phyloP scores from a whole-genome alignment of 192 early-diverging fungal genomes.

The Entomortierella lignicola region DNA sequence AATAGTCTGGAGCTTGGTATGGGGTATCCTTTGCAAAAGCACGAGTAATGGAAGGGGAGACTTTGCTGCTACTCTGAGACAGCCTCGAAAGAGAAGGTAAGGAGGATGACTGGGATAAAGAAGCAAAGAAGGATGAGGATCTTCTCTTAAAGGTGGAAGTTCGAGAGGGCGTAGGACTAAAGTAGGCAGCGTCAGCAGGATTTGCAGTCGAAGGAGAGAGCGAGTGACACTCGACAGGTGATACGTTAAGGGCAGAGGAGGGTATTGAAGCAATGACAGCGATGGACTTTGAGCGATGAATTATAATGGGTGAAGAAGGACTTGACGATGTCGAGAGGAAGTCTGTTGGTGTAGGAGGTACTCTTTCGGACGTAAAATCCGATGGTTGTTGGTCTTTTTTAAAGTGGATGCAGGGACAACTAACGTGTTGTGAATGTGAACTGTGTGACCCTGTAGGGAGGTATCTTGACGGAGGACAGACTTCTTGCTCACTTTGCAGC shows the following conservation, averaged over 20 bases:
- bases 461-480: neutral
- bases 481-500: neutral
- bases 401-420: neutral
- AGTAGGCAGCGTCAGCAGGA: conserved; percentile 31
- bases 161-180: conserved; percentile 5
- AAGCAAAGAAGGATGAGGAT: conserved; percentile 25
- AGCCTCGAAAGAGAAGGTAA: neutral
- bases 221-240: conserved; percentile 49
- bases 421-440: conserved; percentile 13
- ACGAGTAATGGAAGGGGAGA: neutral
- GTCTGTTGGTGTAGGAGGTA: neutral
- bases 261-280: conserved; percentile 14
- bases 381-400: neutral
- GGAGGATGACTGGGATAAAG: conserved; percentile 18
- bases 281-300: conserved; percentile 34
- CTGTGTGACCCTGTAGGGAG: neutral
- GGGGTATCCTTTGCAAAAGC: neutral
- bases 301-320: conserved; percentile 24
- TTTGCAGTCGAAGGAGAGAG: conserved; percentile 30
- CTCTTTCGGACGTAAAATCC: neutral
- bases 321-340: neutral
- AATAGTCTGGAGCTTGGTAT: conserved; percentile 40
- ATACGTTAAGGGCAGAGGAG: conserved; percentile 43
- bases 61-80: neutral
- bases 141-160: conserved; percentile 15